Evolutionary conservation across 768 basidiomycete genomes (phyloP).

Genomic region (Hygrophorus russula): DNA sequence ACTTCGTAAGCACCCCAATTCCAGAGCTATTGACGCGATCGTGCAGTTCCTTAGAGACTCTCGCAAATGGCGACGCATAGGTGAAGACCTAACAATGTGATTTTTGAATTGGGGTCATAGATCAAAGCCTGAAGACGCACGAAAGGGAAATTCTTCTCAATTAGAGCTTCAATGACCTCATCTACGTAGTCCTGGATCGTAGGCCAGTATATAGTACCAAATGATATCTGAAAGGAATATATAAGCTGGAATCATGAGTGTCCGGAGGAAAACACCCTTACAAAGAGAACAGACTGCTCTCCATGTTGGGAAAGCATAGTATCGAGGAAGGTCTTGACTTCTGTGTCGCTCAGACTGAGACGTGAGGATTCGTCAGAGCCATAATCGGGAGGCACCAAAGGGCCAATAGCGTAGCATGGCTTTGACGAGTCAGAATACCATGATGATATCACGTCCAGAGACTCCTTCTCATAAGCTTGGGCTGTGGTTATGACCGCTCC

Average conservation of each 20-base stretch:
- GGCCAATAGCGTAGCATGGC: slow-evolving; percentile 11
- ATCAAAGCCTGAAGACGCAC: slow-evolving; percentile 4
- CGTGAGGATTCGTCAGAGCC: background rate
- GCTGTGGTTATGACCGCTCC: slow-evolving; percentile 2
- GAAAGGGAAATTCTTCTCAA: slow-evolving; percentile 11
- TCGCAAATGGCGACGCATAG: too few species aligned
- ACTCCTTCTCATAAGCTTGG: slow-evolving; percentile 10
- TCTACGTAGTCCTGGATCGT: slow-evolving; percentile 1
- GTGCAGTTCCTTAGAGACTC: too few species aligned
- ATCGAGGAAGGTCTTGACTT: slow-evolving; percentile 10
- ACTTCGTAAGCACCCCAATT: too few species aligned
- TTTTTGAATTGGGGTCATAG: too few species aligned
- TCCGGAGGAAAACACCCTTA: slow-evolving; percentile 5
- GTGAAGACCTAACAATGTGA: too few species aligned
- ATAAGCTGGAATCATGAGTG: background rate
- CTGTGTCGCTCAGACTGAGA: background rate
- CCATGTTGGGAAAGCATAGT: slow-evolving; percentile 6
- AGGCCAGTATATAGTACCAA: slow-evolving; percentile 9
- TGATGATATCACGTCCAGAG: slow-evolving; percentile 6
- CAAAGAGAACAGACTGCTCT: slow-evolving; percentile 12
- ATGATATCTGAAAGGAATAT: too few species aligned
- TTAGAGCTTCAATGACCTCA: slow-evolving; percentile 8
- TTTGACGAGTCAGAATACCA: slow-evolving; percentile 10
- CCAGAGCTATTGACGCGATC: too few species aligned
- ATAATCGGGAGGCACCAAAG: slow-evolving; percentile 9